Percentiles rank a stretch among this genome's conserved stretches.
phyloP scores from a whole-genome alignment of 1,284 basidiomycete genomes.

The Peniophora sp. region DNA sequence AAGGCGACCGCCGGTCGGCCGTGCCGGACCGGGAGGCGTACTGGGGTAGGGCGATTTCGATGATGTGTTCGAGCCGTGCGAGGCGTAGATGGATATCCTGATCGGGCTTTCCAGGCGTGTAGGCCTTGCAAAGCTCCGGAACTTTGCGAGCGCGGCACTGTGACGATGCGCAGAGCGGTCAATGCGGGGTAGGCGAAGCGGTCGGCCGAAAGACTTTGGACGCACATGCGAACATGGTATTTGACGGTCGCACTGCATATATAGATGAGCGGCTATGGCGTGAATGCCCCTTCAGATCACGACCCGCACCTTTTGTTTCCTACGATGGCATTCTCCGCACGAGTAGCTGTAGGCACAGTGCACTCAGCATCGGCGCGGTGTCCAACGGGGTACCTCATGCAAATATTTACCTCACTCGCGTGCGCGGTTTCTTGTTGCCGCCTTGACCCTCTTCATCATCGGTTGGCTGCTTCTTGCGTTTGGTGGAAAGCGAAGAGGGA shows the following conservation, averaged over 20 bases:
- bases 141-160: conserved; percentile 78
- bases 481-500: conserved; percentile 17
- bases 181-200: conserved; percentile 6
- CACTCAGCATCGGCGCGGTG: conserved; percentile 2
- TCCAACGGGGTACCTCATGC: no score
- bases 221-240: conserved; percentile 73
- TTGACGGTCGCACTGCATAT: conserved; percentile 66
- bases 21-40: conserved; percentile 35
- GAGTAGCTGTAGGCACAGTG: conserved; percentile 50
- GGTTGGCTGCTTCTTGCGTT: conserved; percentile 52
- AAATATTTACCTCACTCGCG: conserved; percentile 57
- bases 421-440: conserved; percentile 60
- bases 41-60: conserved; percentile 71
- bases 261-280: conserved; percentile 3
- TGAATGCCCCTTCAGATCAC: no score
- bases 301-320: conserved; percentile 61
- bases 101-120: conserved; percentile 77
- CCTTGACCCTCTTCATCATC: conserved; percentile 41
- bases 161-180: conserved; percentile 4
- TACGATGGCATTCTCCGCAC: conserved; percentile 78
- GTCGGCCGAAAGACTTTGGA: conserved; percentile 11
- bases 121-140: conserved; percentile 76
- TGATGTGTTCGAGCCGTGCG: conserved; percentile 67
- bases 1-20: conserved; percentile 30
- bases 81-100: conserved; percentile 69